Evolutionary conservation across 192 early-diverging fungal genomes (phyloP).

Genomic region (Diversispora epigaea): DNA sequence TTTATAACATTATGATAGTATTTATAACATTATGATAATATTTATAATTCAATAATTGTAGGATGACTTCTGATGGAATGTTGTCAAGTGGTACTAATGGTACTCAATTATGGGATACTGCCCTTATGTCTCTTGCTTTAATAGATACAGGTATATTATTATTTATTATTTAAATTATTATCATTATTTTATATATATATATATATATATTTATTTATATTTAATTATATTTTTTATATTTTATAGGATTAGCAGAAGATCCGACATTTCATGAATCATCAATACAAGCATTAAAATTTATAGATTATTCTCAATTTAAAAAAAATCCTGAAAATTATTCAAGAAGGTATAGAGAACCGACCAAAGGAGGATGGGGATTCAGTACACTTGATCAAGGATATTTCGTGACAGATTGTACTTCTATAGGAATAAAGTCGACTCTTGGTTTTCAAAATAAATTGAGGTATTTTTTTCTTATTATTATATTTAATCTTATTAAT

Average conservation of each 20-base stretch:
- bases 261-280: constrained; percentile 67
- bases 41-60: constrained; percentile 7
- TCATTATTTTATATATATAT: not conserved
- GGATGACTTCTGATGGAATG: constrained; percentile 83
- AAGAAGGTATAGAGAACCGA: constrained; percentile 75
- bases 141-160: constrained; percentile 58
- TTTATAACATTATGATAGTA: not conserved
- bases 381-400: constrained; percentile 90
- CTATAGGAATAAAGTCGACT: constrained; percentile 87
- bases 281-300: constrained; percentile 70
- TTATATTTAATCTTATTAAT: not conserved
- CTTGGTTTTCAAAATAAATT: constrained; percentile 70
- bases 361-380: constrained; percentile 97
- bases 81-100: constrained; percentile 97
- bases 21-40: not conserved
- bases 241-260: constrained; percentile 63
- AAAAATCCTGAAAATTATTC: constrained; percentile 64
- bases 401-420: constrained; percentile 94
- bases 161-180: not conserved
- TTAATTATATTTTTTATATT: not conserved
- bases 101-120: constrained; percentile 95
- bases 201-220: not conserved
- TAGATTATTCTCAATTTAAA: constrained; percentile 86
- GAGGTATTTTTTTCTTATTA: constrained; percentile 14
- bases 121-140: constrained; percentile 82